Evolutionary conservation across 345 rosid genomes (phyloP).

Genomic region (Stellera chamaejasme): DNA sequence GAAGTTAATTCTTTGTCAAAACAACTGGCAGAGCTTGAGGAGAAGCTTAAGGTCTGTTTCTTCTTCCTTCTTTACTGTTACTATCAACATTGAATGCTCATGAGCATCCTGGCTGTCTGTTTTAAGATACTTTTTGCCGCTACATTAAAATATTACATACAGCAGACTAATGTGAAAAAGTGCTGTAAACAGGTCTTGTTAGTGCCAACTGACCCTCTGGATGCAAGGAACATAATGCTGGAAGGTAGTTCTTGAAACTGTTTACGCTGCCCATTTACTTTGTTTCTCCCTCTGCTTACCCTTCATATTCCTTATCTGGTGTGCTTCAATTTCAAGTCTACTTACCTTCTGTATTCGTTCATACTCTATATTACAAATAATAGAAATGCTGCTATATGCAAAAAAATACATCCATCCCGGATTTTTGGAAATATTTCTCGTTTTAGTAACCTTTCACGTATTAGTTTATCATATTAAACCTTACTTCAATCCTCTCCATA

Average conservation of each 20-base stretch:
- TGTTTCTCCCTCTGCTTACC: background rate
- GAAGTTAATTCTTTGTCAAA: conserved; percentile 63
- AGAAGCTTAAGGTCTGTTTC: conserved; percentile 64
- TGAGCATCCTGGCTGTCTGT: conserved; percentile 12
- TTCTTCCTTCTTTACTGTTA: background rate
- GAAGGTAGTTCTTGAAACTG: conserved; percentile 52
- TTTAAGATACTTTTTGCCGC: background rate
- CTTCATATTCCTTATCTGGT: background rate
- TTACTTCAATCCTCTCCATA: no score
- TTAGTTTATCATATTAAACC: no score
- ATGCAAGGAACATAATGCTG: conserved; percentile 91
- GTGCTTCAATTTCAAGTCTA: no score
- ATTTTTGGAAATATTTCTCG: no score
- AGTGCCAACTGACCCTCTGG: conserved; percentile 90
- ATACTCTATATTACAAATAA: no score
- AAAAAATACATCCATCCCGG: no score
- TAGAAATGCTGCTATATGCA: no score
- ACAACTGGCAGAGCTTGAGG: conserved; percentile 66
- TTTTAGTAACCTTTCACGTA: no score
- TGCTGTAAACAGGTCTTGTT: conserved; percentile 44
- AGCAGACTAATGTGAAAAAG: background rate
- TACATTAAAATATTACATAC: background rate
- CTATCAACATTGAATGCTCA: background rate
- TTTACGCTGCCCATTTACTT: no score
- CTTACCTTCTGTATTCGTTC: no score